A percentile compares a stretch with the other conserved stretches of the same genome.
Evolutionary conservation across 169 alveolate species (phyloP).

Genomic region (Ichthyophthirius multifiliis): DNA sequence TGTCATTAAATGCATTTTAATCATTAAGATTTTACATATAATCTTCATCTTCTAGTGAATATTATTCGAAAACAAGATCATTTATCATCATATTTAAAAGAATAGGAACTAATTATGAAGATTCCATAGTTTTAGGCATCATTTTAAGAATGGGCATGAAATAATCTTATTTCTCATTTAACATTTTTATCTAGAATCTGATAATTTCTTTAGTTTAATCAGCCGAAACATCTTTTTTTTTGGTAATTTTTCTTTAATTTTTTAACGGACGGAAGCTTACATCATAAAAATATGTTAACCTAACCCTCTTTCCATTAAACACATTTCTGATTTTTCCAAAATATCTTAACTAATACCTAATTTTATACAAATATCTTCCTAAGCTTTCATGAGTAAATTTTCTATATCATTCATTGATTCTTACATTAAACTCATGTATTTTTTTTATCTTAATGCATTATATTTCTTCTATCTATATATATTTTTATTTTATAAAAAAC

Average conservation of each 20-base stretch:
- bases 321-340: conserved; percentile 41
- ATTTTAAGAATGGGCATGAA: conserved; percentile 19
- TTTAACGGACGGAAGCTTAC: conserved; percentile 41
- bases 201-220: conserved; percentile 36
- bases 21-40: conserved; percentile 37
- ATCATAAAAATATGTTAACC: conserved; percentile 43
- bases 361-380: conserved; percentile 44
- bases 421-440: conserved; percentile 19
- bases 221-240: conserved; percentile 24
- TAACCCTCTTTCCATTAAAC: conserved; percentile 43
- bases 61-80: conserved; percentile 43
- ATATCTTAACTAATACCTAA: conserved; percentile 30
- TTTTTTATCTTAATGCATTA: conserved; percentile 7
- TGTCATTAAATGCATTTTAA: conserved; percentile 30
- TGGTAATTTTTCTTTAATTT: conserved; percentile 46
- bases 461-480: conserved; percentile 34
- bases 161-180: conserved; percentile 33
- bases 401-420: conserved; percentile 37
- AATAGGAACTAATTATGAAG: conserved; percentile 37
- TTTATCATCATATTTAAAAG: conserved; percentile 30
- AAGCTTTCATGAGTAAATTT: conserved; percentile 37
- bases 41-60: conserved; percentile 42
- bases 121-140: conserved; percentile 33
- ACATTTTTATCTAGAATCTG: conserved; percentile 34
- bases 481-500: neutral